These are phyloP conservation scores for Aspergillus sclerotiicarbonarius DNA, from an alignment of 495 filamentous ascomycete genomes.

Conservation along the genomic window DNA sequence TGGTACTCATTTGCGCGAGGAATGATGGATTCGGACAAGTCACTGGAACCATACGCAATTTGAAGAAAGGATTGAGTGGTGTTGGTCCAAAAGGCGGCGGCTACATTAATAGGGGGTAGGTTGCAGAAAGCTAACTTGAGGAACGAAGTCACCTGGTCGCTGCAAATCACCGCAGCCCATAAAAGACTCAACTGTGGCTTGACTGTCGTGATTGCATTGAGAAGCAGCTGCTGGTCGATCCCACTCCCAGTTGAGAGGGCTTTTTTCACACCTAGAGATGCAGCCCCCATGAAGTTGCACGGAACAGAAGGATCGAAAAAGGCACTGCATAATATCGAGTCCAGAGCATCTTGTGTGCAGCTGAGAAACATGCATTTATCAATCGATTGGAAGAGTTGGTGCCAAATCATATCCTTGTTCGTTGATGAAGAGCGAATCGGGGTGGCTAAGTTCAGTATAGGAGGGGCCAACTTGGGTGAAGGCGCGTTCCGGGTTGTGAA, in stretches of 20 bases:
- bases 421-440: not conserved
- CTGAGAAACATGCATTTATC: conserved; percentile 22
- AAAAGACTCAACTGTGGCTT: conserved; percentile 14
- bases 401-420: conserved; percentile 6
- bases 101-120: conserved; percentile 17
- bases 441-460: conserved; percentile 3
- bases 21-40: not conserved
- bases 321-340: conserved; percentile 22
- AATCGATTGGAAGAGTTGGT: conserved; percentile 10
- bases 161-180: conserved; percentile 12
- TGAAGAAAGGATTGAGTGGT: conserved; percentile 21
- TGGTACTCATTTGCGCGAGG: conserved; percentile 12
- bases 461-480: conserved; percentile 12
- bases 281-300: conserved; percentile 22
- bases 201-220: conserved; percentile 6
- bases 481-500: conserved; percentile 10
- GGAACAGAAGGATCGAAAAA: conserved; percentile 24
- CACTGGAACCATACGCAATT: conserved; percentile 8
- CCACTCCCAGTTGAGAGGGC: conserved; percentile 6
- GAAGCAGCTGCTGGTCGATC: conserved; percentile 4
- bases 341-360: conserved; percentile 16
- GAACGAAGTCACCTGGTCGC: not conserved
- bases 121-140: not conserved
- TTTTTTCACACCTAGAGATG: conserved; percentile 13
- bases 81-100: conserved; percentile 17